Conservation (phyloP, 2,329 filamentous ascomycete genomes). For the Microdochium trichocladiopsis region DNA sequence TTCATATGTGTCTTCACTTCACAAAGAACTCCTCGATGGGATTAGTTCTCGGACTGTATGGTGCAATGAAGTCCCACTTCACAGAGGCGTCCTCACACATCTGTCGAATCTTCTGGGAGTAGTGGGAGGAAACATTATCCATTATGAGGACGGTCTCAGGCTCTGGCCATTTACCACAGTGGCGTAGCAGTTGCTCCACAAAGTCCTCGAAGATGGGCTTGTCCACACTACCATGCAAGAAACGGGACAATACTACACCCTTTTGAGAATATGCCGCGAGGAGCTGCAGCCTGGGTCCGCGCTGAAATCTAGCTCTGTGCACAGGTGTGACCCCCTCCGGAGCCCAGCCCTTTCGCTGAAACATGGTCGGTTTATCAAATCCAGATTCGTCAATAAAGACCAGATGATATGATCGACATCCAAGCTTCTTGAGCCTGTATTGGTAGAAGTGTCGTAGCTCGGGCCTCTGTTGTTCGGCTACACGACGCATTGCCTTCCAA, state of each 20-base stretch:
- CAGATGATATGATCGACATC: slow-evolving; percentile 2
- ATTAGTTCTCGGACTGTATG: slow-evolving; percentile 2
- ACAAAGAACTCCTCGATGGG: slow-evolving; percentile 3
- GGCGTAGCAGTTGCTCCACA: slow-evolving; percentile 1
- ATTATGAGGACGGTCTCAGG: slow-evolving; percentile 1
- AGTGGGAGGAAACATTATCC: not conserved
- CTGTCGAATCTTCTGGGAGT: not conserved
- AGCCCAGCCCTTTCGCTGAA: slow-evolving; percentile 2
- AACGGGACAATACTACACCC: slow-evolving; percentile 1
- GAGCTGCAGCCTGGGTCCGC: not conserved
- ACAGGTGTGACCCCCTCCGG: slow-evolving; percentile 1
- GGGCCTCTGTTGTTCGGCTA: slow-evolving; percentile 2
- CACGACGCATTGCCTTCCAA: slow-evolving; percentile 3
- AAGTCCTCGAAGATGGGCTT: slow-evolving; percentile 2
- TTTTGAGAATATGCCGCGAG: slow-evolving; percentile 2
- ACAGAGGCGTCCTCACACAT: too few relatives aligned
- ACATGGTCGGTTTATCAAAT: slow-evolving; percentile 2
- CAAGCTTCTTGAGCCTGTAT: slow-evolving; percentile 4
- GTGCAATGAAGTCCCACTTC: too few relatives aligned
- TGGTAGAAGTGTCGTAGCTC: slow-evolving; percentile 4
- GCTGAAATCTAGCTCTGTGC: slow-evolving; percentile 2
- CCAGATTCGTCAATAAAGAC: too few relatives aligned
- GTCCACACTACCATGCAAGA: not conserved
- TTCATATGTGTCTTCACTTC: slow-evolving; percentile 4
- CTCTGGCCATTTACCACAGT: slow-evolving; percentile 1